Evolutionary conservation across 2,329 filamentous ascomycete genomes (phyloP), one percentile per base, ranked within the genome.

Genomic region (Fusarium scirpi): DNA sequence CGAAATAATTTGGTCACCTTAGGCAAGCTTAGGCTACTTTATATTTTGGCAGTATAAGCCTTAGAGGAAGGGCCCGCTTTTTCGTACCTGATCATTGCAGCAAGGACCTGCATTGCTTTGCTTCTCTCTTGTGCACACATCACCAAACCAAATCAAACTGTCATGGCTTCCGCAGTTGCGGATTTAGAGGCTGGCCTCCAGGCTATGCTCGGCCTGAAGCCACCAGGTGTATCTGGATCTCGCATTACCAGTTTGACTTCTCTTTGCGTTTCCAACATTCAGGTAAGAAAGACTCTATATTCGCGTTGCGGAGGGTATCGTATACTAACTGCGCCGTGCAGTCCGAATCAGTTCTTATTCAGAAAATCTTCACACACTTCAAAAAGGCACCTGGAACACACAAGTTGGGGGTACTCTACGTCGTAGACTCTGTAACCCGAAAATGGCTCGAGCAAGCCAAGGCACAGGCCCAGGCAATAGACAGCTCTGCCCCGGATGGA

Each of bases 371-470:
- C 84, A 97, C 94, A 73, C 94, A 98, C 79, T 97, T 98, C 87
- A 97, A 97, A 83, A 97, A 96, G 83, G 91, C 94, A 74, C 93
- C 94, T 65, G 90, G 90, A 80, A 97, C 94, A 80, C 95, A 99
- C 89, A 99, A 99, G 85, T 89, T 99, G 82, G 96, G 96, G 84
- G 94, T 98, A 79, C 91, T 99, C 84, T 99, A 99, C 91, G 94
- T 98, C 84, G 93, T 99, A 94, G 96, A 99, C 88, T 97, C 95
- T 86, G 94, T 99, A 89, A 95, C 94, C 82, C 94, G 96, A 83
- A 95, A 97, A 85, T 99, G 96, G 95, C 90, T 97, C 85, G 95
- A 98, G 82, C 92, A 94, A 83, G 95, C 96, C 78, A 96, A 94
- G 83, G 89, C 91, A 78, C 88, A 92, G 74, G 93, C 92, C 77